Evolutionary conservation across 2,329 filamentous ascomycete species (phyloP).

Genomic region (Scytalidium lignicola): DNA sequence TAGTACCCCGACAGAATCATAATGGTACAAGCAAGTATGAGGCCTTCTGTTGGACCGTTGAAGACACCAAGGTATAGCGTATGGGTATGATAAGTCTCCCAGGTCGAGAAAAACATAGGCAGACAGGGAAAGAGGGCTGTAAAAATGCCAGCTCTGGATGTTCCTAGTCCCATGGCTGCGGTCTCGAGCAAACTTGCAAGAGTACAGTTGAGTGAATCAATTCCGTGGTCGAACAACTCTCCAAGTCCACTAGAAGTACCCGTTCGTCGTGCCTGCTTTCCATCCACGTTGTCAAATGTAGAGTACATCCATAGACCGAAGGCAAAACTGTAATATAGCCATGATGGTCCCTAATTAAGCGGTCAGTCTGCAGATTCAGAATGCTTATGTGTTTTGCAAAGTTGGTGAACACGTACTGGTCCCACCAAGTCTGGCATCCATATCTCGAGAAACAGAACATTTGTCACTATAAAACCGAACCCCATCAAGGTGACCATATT

Average conservation of each 20-base stretch:
- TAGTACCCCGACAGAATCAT: slow-evolving; percentile 86
- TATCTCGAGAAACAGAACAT: slow-evolving; percentile 68
- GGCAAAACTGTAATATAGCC: slow-evolving; percentile 95
- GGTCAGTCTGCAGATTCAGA: slow-evolving; percentile 9
- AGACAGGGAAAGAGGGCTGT: slow-evolving; percentile 87
- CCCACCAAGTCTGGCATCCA: slow-evolving; percentile 87
- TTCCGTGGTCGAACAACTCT: slow-evolving; percentile 97
- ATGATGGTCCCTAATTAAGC: slow-evolving; percentile 64
- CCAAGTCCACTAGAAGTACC: slow-evolving; percentile 92
- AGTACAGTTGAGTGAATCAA: slow-evolving; percentile 96
- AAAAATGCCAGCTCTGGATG: slow-evolving; percentile 79
- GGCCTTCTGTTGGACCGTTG: slow-evolving; percentile 94
- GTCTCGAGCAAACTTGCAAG: slow-evolving; percentile 86
- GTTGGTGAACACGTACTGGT: slow-evolving; percentile 54
- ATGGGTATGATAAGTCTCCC: slow-evolving; percentile 99
- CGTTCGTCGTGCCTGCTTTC: slow-evolving; percentile 92
- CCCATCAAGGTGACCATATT: slow-evolving; percentile 96
- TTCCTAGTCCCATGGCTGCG: slow-evolving; percentile 86
- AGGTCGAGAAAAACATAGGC: slow-evolving; percentile 99
- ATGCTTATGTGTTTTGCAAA: neutral
- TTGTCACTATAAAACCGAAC: slow-evolving; percentile 88
- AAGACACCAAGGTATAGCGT: slow-evolving; percentile 93
- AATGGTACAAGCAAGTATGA: slow-evolving; percentile 79
- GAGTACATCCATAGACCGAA: slow-evolving; percentile 98
- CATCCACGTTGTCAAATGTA: slow-evolving; percentile 98